These are phyloP conservation scores for Pachysolen tannophilus DNA, from an alignment of 805 yeast species.

Conservation along the genomic window DNA sequence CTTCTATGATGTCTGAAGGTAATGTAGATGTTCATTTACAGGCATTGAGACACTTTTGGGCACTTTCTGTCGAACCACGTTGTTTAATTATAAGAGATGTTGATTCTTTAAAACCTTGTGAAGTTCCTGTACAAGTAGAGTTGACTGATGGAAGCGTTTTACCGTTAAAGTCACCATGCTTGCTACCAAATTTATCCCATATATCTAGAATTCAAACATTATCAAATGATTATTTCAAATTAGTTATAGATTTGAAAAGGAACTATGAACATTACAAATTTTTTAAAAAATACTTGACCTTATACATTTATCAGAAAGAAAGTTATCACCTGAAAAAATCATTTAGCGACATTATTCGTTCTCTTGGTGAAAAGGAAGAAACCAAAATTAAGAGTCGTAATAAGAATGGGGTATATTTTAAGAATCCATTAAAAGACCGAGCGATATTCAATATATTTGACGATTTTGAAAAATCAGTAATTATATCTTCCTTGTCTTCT, in stretches of 20 bases:
- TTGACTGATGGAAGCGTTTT: constrained; percentile 29
- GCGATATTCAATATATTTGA: constrained; percentile 15
- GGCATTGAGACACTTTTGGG: constrained; percentile 88
- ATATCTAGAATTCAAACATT: constrained; percentile 40
- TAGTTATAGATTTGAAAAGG: constrained; percentile 33
- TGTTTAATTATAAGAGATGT: constrained; percentile 76
- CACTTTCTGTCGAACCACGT: constrained; percentile 70
- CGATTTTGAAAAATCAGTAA: constrained; percentile 12
- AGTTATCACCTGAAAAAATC: constrained; percentile 32
- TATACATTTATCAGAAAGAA: constrained; percentile 43
- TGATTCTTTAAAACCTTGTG: constrained; percentile 46
- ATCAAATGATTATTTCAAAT: constrained; percentile 44
- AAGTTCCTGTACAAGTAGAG: constrained; percentile 28
- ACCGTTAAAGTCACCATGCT: constrained; percentile 48
- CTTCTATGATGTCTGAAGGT: constrained; percentile 11
- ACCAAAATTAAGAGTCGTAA: constrained; percentile 1
- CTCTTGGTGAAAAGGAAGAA: constrained; percentile 6
- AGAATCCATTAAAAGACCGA: constrained; percentile 12
- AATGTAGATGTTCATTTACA: constrained; percentile 63
- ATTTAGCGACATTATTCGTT: constrained; percentile 18
- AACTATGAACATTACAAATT: constrained; percentile 31
- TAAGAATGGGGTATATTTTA: constrained; percentile 8
- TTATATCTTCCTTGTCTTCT: neutral
- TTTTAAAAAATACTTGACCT: constrained; percentile 35
- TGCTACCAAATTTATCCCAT: constrained; percentile 51